Evolutionary conservation across 192 early-diverging fungal genomes (phyloP).

Genomic region (Coemansia sp.): DNA sequence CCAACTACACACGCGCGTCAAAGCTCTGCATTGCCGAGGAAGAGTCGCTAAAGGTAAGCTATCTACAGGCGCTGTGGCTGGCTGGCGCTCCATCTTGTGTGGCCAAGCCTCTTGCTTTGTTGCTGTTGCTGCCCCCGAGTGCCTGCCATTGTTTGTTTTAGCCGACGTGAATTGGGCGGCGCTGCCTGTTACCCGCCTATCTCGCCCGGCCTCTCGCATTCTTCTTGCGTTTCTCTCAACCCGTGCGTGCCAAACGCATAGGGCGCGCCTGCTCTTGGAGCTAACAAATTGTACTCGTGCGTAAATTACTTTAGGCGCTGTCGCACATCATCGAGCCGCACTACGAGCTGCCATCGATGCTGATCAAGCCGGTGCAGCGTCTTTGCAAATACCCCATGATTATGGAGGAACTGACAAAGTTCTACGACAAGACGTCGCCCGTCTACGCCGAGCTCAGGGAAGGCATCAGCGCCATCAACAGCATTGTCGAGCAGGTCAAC

Average conservation of each 20-base stretch:
- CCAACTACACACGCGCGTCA: constrained; percentile 77
- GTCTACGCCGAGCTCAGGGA: constrained; percentile 59
- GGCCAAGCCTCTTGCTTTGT: neutral
- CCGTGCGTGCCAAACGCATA: no score
- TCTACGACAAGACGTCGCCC: constrained; percentile 57
- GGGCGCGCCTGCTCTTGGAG: no score
- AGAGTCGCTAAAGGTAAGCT: constrained; percentile 57
- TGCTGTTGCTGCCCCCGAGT: constrained; percentile 24
- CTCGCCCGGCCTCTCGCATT: no score
- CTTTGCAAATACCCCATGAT: constrained; percentile 98
- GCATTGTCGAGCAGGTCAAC: constrained; percentile 86
- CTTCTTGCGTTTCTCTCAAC: no score
- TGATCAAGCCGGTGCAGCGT: constrained; percentile 97
- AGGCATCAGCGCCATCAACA: constrained; percentile 77
- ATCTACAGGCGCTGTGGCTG: neutral
- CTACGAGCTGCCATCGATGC: constrained; percentile 81
- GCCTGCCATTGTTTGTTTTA: constrained; percentile 16
- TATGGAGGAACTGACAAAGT: constrained; percentile 56
- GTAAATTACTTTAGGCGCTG: constrained; percentile 37
- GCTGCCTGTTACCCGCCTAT: no score
- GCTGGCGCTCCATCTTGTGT: neutral
- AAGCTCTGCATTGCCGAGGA: constrained; percentile 66
- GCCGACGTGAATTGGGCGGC: constrained; percentile 22
- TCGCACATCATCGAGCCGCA: constrained; percentile 73
- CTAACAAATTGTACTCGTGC: no score